Base-by-base conservation (phyloP, 345 rosid genomes). In the Orychophragmus violaceus region DNA sequence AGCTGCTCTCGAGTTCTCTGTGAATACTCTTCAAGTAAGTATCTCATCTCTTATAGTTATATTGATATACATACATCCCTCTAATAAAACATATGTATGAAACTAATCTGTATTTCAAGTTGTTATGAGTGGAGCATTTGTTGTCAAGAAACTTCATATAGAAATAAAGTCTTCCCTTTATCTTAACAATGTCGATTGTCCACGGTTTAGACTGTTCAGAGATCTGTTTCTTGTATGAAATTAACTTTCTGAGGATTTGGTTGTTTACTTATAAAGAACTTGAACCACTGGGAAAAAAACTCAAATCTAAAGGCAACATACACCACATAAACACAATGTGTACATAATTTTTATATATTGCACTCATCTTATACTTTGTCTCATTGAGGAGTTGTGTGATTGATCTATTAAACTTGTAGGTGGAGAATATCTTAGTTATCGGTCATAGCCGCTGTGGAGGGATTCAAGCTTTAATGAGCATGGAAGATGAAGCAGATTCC, bases 371-470 rank as follows among this genome's bases (percentile, higher is more conserved):
- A 79, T 83, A 54, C 85, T 51, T 18, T 84, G 83, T 89, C 68
- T 48, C 84, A 44, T 86, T 91, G n/a, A n/a, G 45, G 45, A 39
- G 45, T 41, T 41, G 23, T 44, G 53, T 8, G 53, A 48, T 59
- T 60, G 28, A 49, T 33, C 27, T 49, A 27, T 25, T 14, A 52
- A 25, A 52, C 12, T n/a, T 27, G 67, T 87, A 94, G 97, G 97
- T 94, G 58, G 88, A 84, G 75, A 91, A 94, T 76, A 83, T 94
- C 72, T 80, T 94, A 60, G 82, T 90, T 14, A 50, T 87, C 55
- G 97, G 99, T 62, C 97, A 94, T 79, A 94, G 99, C 80, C 61
- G 90, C 21, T 94, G 99, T 32, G 96, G 99, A 63, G 99, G 97
- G 62, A 94, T 94, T 64, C 95, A 79, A 32, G 97, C 96, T 21